These are phyloP conservation scores for Rhizopogon rudus DNA, from an alignment of 768 basidiomycete genomes.

Conservation along the genomic window DNA sequence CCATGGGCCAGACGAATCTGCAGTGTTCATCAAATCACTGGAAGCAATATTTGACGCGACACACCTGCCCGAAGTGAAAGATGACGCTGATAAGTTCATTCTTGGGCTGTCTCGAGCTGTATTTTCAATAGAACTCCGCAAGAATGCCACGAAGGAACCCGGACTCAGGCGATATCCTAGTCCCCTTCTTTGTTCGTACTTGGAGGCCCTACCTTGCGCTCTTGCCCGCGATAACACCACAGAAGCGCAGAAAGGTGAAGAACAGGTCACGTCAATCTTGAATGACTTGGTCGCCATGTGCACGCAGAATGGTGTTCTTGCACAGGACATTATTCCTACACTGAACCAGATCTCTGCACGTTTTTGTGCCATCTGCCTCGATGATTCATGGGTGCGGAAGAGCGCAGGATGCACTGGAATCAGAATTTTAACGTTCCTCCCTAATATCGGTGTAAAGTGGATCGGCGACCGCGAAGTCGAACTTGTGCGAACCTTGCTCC, in stretches of 20 bases:
- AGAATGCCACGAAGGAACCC: conserved; percentile 48
- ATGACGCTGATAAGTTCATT: conserved; percentile 66
- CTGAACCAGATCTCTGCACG: conserved; percentile 80
- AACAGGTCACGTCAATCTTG: conserved; percentile 58
- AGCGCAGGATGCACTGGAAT: conserved; percentile 88
- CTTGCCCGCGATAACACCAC: conserved; percentile 61
- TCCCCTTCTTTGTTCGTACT: conserved; percentile 56
- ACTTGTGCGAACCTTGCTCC: conserved; percentile 82
- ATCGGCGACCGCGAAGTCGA: conserved; percentile 85
- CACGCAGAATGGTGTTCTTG: conserved; percentile 38
- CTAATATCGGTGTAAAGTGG: conserved; percentile 73
- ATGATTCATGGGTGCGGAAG: conserved; percentile 87
- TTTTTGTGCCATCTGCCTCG: conserved; percentile 83
- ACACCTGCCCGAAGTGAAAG: conserved; percentile 62
- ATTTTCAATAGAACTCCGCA: conserved; percentile 71
- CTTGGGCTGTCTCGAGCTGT: conserved; percentile 64
- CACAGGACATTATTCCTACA: conserved; percentile 57
- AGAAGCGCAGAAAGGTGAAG: conserved; percentile 55
- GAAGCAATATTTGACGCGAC: conserved; percentile 78
- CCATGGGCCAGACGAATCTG: conserved; percentile 66
- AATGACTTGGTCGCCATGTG: conserved; percentile 60
- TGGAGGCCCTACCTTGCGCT: conserved; percentile 79
- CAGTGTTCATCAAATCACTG: conserved; percentile 62
- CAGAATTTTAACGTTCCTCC: conserved; percentile 67
- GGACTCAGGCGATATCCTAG: conserved; percentile 51